Evolutionary conservation across 2,329 filamentous ascomycete species (phyloP).

Genomic region (Ophiostoma pallidulum): DNA sequence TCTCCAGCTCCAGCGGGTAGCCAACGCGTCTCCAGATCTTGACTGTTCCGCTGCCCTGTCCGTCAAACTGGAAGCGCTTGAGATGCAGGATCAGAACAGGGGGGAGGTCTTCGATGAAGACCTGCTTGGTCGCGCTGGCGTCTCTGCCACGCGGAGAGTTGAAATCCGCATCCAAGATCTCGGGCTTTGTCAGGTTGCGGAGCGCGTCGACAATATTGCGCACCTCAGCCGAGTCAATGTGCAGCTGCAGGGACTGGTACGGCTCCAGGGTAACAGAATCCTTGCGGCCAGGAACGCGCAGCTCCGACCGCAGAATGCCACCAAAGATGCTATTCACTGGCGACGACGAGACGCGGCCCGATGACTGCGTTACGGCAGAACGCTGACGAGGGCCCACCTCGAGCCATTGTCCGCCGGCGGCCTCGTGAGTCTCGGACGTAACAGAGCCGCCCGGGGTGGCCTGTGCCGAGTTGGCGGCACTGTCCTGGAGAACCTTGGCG

Average conservation of each 20-base stretch:
- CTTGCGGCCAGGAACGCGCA: constrained; percentile 77
- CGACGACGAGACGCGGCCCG: constrained; percentile 62
- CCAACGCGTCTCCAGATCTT: constrained; percentile 99
- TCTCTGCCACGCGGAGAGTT: constrained; percentile 67
- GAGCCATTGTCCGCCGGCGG: constrained; percentile 59
- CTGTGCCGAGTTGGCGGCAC: constrained; percentile 31
- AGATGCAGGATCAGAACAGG: constrained; percentile 89
- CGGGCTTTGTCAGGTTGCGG: constrained; percentile 71
- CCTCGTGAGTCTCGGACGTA: constrained; percentile 21
- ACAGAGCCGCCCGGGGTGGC: constrained; percentile 30
- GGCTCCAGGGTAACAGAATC: constrained; percentile 87
- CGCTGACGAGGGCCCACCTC: constrained; percentile 93
- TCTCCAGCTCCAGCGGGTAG: constrained; percentile 88
- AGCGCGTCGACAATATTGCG: constrained; percentile 89
- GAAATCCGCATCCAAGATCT: constrained; percentile 79
- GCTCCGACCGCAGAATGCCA: constrained; percentile 79
- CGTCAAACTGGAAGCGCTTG: constrained; percentile 96
- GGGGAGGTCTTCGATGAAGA: constrained; percentile 85
- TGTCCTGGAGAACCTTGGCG: constrained; percentile 57
- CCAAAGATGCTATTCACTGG: constrained; percentile 93
- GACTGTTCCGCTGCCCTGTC: constrained; percentile 68
- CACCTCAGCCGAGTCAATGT: constrained; percentile 80
- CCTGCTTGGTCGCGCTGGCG: constrained; percentile 78
- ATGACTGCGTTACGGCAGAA: constrained; percentile 74
- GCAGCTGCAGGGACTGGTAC: constrained; percentile 87